Evolutionary conservation across 257 asterid species (phyloP), one percentile per base, ranked within the genome.

Genomic region (Plantago major): DNA sequence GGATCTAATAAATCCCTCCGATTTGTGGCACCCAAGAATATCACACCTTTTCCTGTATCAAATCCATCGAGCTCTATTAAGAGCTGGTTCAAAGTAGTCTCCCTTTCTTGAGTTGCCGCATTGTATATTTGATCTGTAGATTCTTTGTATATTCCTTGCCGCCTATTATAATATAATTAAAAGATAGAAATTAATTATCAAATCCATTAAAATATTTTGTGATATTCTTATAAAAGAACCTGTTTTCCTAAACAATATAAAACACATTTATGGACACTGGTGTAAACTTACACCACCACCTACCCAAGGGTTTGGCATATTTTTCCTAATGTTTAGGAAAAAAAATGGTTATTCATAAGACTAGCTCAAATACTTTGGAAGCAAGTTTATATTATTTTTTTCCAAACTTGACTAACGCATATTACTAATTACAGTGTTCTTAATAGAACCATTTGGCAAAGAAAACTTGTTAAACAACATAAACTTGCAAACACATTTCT

Each of bases 1-100:
- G 99, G 99, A 71, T 93, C 99, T 59, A 93, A 78, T 80, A 93
- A 82, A 82, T 93, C 99, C 87, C 44, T 89, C 65, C 99, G 76
- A 76, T 93, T 93, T 45, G 99, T 93, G 71, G 99, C 99, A 71
- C 95, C 99, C 76, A 93, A 78, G 67, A 93, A 93, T 64, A 93
- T 93, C 56, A 93, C 97, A 45, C 97, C 99, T 87, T 93, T 89
- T 66, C 99, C 96, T 47, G 99, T 89, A 78, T 93, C 99, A 78
- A 93, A 93, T 22, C 97, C 99, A 74, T 93, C 97, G 46, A 93
- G 84, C 76, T 93, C 99, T 17, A 85, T 87, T 91, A 93, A 77
- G 63, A 93, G 87, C 83, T 93, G 99, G 79, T 93, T 93, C 81
- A 93, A 57, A 17, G 99, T 93, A 66, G 99, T 93, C 80, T 89